phyloP scores from a whole-genome alignment of 768 basidiomycete species.

The Hortiboletus campestris region DNA sequence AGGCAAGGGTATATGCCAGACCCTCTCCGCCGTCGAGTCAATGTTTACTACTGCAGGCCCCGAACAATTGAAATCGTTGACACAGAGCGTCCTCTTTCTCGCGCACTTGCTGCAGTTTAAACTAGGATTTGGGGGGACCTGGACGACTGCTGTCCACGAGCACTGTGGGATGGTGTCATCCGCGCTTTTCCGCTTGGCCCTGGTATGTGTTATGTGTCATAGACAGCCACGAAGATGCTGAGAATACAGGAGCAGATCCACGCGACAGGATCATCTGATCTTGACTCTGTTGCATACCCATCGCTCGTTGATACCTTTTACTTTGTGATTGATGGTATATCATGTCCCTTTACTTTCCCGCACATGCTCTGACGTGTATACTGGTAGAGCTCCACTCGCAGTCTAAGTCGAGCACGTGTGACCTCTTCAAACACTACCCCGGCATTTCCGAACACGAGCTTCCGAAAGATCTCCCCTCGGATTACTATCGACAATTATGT shows the following conservation, averaged over 20 bases:
- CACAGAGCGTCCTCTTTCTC: slow-evolving; percentile 52
- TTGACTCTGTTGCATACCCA: slow-evolving; percentile 59
- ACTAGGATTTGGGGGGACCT: slow-evolving; percentile 59
- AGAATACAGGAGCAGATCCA: slow-evolving; percentile 42
- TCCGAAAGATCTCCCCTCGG: slow-evolving; percentile 51
- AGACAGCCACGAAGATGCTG: slow-evolving; percentile 4
- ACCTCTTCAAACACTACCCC: slow-evolving; percentile 68
- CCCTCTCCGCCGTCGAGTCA: slow-evolving; percentile 42
- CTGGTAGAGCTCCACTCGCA: slow-evolving; percentile 60
- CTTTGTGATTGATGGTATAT: slow-evolving; percentile 70
- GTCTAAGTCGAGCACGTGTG: slow-evolving; percentile 46
- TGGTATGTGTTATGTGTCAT: slow-evolving; percentile 41
- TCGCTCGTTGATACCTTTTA: slow-evolving; percentile 72
- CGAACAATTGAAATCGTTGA: slow-evolving; percentile 27
- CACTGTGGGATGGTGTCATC: slow-evolving; percentile 41
- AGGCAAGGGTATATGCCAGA: slow-evolving; percentile 45
- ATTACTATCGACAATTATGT: slow-evolving; percentile 56
- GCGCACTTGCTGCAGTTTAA: slow-evolving; percentile 71
- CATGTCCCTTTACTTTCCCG: too few relatives aligned
- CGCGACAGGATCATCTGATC: slow-evolving; percentile 45
- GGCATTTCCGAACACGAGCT: slow-evolving; percentile 47
- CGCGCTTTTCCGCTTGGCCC: slow-evolving; percentile 46
- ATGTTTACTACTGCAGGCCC: slow-evolving; percentile 29
- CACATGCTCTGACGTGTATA: not conserved
- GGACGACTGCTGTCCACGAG: slow-evolving; percentile 53